Evolutionary conservation across 2,329 filamentous ascomycete genomes (phyloP).

Genomic region (Claviceps arundinis): DNA sequence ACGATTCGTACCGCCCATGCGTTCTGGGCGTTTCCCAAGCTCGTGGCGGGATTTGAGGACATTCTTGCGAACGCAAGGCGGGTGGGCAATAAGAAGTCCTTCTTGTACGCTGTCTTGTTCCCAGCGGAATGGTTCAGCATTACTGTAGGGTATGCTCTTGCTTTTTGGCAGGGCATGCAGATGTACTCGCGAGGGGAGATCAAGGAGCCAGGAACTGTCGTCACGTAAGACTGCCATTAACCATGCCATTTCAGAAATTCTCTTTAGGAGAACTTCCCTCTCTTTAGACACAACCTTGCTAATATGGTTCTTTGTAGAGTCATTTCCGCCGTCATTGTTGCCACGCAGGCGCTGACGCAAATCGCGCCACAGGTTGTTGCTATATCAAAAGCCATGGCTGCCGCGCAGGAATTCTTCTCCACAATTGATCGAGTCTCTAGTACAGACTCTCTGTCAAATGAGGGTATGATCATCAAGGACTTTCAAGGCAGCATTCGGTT

Average conservation of each 20-base stretch:
- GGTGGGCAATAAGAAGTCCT: slow-evolving; percentile 29
- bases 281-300: neutral
- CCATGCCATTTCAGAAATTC: slow-evolving; percentile 15
- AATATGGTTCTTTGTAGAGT: slow-evolving; percentile 18
- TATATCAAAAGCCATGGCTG: slow-evolving; percentile 31
- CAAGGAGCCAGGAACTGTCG: slow-evolving; percentile 28
- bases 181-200: slow-evolving; percentile 34
- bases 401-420: slow-evolving; percentile 32
- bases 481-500: slow-evolving; percentile 34
- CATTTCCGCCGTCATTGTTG: slow-evolving; percentile 33
- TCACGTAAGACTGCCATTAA: slow-evolving; percentile 23
- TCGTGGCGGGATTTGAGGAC: slow-evolving; percentile 27
- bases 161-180: slow-evolving; percentile 38
- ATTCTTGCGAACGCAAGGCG: slow-evolving; percentile 26
- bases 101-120: slow-evolving; percentile 30
- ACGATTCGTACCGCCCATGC: slow-evolving; percentile 37
- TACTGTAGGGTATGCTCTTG: slow-evolving; percentile 32
- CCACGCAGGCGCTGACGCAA: slow-evolving; percentile 29
- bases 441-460: slow-evolving; percentile 28
- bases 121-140: slow-evolving; percentile 33
- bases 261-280: neutral
- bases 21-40: slow-evolving; percentile 33
- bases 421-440: slow-evolving; percentile 31
- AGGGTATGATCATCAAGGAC: slow-evolving; percentile 17
- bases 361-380: slow-evolving; percentile 33